A percentile compares a stretch with the other conserved stretches of the same genome.
phyloP scores from a whole-genome alignment of 2,329 filamentous ascomycete genomes.

The Helminthosporium solani region DNA sequence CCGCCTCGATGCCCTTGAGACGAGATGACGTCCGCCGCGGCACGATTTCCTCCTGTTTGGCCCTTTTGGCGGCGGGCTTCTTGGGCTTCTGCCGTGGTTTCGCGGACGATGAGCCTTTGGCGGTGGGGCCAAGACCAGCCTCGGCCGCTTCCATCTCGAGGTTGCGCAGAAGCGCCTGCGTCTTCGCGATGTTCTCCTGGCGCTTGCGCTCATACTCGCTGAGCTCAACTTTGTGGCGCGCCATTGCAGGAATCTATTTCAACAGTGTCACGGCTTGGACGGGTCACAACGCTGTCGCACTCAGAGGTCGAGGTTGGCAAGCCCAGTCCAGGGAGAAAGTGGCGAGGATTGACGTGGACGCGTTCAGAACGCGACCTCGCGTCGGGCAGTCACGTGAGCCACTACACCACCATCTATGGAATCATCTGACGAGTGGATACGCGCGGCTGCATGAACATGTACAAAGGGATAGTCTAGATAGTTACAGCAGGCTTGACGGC shows the following conservation, averaged over 20 bases:
- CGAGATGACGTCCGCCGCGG: slow-evolving; percentile 64
- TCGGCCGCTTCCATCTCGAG: slow-evolving; percentile 67
- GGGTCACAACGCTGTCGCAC: not conserved
- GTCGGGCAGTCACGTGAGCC: not conserved
- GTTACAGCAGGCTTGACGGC: too few species aligned
- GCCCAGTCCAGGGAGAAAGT: not conserved
- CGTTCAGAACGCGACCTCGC: not conserved
- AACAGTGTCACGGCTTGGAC: too few species aligned
- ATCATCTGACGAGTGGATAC: too few species aligned
- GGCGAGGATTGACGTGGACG: not conserved
- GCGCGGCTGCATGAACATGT: too few species aligned
- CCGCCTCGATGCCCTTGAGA: slow-evolving; percentile 62
- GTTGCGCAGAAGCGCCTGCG: slow-evolving; percentile 78
- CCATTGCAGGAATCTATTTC: slow-evolving; percentile 30
- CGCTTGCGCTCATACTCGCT: slow-evolving; percentile 86
- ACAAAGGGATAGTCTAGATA: too few species aligned
- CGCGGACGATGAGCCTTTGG: slow-evolving; percentile 51
- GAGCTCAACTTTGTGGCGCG: slow-evolving; percentile 53
- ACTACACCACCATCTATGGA: not conserved
- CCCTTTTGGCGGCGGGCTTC: slow-evolving; percentile 44
- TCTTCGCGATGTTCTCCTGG: slow-evolving; percentile 82
- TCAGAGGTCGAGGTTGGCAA: not conserved
- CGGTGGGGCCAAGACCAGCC: slow-evolving; percentile 64
- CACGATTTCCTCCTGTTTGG: slow-evolving; percentile 60
- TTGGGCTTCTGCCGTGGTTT: slow-evolving; percentile 49